Conservation (phyloP, 768 basidiomycete genomes). For the Hysterangium stoloniferum region DNA sequence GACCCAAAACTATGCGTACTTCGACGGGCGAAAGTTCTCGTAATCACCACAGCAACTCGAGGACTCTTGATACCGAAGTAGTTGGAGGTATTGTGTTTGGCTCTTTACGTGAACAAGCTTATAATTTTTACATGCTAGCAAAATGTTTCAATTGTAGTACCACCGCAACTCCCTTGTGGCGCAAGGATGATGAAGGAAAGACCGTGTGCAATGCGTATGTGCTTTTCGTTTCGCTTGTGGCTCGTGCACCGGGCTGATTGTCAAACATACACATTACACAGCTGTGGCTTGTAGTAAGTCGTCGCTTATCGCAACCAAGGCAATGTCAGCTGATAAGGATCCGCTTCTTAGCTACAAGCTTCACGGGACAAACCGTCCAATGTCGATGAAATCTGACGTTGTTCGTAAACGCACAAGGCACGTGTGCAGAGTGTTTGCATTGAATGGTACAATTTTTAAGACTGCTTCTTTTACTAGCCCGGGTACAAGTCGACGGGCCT, state of each 20-base stretch:
- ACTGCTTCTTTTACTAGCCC: conserved; percentile 71
- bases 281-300: conserved; percentile 71
- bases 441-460: conserved; percentile 38
- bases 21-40: conserved; percentile 61
- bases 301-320: not conserved
- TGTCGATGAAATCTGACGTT: conserved; percentile 87
- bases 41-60: conserved; percentile 18
- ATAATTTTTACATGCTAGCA: conserved; percentile 34
- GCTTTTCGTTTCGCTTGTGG: not conserved
- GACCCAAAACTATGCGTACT: conserved; percentile 82
- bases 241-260: not conserved
- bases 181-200: conserved; percentile 87
- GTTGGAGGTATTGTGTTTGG: conserved; percentile 4
- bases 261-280: conserved; percentile 20
- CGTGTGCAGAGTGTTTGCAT: conserved; percentile 56
- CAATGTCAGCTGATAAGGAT: conserved; percentile 13
- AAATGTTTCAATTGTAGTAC: conserved; percentile 91
- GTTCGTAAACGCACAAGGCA: conserved; percentile 83
- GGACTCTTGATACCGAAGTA: conserved; percentile 2
- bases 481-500: conserved; percentile 64
- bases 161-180: conserved; percentile 82
- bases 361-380: conserved; percentile 78
- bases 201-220: conserved; percentile 87
- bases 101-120: not conserved
- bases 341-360: conserved; percentile 53